Conservation (phyloP, 495 filamentous ascomycete genomes). For the Mytilinidion resinicola region DNA sequence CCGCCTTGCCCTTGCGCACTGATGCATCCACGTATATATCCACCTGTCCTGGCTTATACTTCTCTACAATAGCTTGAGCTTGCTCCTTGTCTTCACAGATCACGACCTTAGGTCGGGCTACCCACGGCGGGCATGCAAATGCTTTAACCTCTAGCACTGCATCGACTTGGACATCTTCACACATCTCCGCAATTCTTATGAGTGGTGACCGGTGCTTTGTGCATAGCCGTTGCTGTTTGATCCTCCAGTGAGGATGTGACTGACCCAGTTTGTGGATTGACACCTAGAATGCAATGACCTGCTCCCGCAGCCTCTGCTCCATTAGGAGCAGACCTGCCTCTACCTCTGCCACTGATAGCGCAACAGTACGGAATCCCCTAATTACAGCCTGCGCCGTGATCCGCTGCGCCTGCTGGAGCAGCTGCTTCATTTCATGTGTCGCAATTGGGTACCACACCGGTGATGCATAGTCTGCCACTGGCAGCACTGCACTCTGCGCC, state of each 20-base stretch:
- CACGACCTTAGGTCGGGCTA: constrained; percentile 13
- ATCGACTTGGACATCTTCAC: background rate
- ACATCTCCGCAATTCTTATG: too few species aligned
- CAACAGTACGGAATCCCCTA: too few species aligned
- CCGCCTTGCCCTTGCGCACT: constrained; percentile 7
- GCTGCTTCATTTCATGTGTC: constrained; percentile 6
- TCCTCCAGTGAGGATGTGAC: constrained; percentile 6
- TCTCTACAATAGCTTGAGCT: constrained; percentile 3
- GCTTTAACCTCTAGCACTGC: background rate
- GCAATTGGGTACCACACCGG: constrained; percentile 16
- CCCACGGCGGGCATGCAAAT: background rate
- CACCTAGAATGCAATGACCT: constrained; percentile 16
- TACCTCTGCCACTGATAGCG: constrained; percentile 12
- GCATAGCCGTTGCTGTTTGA: too few species aligned
- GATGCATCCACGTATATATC: constrained; percentile 18
- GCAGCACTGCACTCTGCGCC: constrained; percentile 11
- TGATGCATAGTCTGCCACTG: constrained; percentile 10
- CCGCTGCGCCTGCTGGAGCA: too few species aligned
- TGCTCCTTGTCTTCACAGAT: constrained; percentile 11
- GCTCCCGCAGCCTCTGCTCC: constrained; percentile 17
- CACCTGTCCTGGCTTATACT: constrained; percentile 20
- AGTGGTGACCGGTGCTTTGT: too few species aligned
- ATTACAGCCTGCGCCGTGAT: too few species aligned
- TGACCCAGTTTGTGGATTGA: constrained; percentile 11
- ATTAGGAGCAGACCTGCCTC: constrained; percentile 11